phyloP scores from a whole-genome alignment of 1,284 basidiomycete genomes.

The Ustilago cynodontis region DNA sequence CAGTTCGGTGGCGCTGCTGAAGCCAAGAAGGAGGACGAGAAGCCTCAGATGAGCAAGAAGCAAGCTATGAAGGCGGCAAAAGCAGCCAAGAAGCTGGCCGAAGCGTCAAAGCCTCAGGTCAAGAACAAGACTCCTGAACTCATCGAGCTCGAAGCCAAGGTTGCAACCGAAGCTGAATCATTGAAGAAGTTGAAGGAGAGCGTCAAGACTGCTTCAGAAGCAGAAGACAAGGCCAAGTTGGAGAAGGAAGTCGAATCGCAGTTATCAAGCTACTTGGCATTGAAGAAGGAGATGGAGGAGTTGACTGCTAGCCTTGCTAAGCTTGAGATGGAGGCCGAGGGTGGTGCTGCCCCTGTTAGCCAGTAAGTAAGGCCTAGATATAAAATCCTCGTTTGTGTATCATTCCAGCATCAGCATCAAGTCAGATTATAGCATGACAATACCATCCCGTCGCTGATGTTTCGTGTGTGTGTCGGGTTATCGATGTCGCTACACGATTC shows the following conservation, averaged over 20 bases:
- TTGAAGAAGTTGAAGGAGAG: constrained; percentile 59
- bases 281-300: constrained; percentile 46
- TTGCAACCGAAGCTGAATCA: constrained; percentile 55
- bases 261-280: constrained; percentile 25
- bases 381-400: not conserved
- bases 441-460: not conserved
- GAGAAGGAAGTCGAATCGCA: constrained; percentile 35
- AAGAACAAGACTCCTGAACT: constrained; percentile 64
- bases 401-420: not conserved
- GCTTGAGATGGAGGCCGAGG: constrained; percentile 36
- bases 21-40: constrained; percentile 36
- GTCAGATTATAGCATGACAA: not conserved
- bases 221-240: constrained; percentile 55
- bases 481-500: no score
- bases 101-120: constrained; percentile 47
- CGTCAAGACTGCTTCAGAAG: constrained; percentile 40
- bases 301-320: constrained; percentile 40
- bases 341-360: not conserved
- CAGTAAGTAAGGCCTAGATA: not conserved
- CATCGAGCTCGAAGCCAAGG: constrained; percentile 50
- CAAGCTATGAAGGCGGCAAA: constrained; percentile 65
- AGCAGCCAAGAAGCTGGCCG: constrained; percentile 59
- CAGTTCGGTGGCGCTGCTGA: constrained; percentile 80
- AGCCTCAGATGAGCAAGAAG: constrained; percentile 66
- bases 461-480: not conserved